Evolutionary conservation across 2,329 filamentous ascomycete species (phyloP).

Genomic region (Magnaporthiopsis incrustans): DNA sequence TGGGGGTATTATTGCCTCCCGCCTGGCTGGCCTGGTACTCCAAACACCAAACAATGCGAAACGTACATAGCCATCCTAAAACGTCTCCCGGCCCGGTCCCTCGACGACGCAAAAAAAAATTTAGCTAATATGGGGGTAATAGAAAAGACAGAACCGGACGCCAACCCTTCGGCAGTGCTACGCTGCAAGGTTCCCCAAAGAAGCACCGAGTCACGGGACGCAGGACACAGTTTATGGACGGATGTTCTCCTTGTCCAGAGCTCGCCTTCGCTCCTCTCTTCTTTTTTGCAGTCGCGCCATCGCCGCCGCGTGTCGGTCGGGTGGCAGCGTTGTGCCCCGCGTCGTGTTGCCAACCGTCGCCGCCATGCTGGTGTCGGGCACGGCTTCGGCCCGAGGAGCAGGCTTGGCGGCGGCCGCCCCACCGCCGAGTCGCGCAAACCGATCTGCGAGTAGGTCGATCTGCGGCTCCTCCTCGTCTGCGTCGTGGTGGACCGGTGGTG

Average conservation of each 20-base stretch:
- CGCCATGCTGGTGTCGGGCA: constrained; percentile 22
- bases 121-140: background rate
- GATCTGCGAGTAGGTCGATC: constrained; percentile 38
- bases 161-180: background rate
- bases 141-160: background rate
- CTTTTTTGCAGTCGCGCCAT: constrained; percentile 46
- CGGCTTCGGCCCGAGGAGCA: constrained; percentile 18
- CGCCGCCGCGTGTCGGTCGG: constrained; percentile 44
- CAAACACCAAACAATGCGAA: constrained; percentile 13
- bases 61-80: background rate
- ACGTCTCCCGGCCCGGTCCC: background rate
- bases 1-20: background rate
- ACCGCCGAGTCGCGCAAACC: constrained; percentile 35
- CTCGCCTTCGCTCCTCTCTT: constrained; percentile 40
- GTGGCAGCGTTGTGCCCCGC: constrained; percentile 34
- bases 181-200: background rate
- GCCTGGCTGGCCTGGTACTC: constrained; percentile 6
- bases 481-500: background rate
- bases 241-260: constrained; percentile 44
- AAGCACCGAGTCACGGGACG: background rate
- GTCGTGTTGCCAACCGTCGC: constrained; percentile 29
- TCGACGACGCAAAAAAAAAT: background rate
- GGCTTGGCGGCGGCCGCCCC: background rate
- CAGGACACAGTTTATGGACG: constrained; percentile 20
- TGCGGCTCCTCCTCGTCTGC: constrained; percentile 20